These are phyloP conservation scores for Verruconis gallopava DNA, from an alignment of 2,329 filamentous ascomycete genomes.

Conservation along the genomic window DNA sequence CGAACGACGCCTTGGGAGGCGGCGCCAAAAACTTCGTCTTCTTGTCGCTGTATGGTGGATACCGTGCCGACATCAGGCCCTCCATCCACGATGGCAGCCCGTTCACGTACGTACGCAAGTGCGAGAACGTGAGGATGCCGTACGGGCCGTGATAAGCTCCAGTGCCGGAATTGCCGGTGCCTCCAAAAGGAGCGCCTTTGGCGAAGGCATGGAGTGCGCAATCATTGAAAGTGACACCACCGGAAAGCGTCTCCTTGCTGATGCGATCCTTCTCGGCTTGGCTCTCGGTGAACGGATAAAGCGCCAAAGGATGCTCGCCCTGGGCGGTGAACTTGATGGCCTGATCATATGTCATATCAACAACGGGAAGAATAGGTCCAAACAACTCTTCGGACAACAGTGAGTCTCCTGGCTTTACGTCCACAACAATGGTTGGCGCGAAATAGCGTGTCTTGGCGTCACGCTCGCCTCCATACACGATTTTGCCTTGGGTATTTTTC, in stretches of 20 bases:
- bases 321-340: slow-evolving; percentile 18
- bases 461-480: slow-evolving; percentile 23
- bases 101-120: slow-evolving; percentile 18
- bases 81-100: not conserved
- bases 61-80: slow-evolving; percentile 10
- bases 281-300: slow-evolving; percentile 30
- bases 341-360: slow-evolving; percentile 21
- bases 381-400: slow-evolving; percentile 35
- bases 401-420: slow-evolving; percentile 23
- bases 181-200: slow-evolving; percentile 35
- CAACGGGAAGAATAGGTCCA: slow-evolving; percentile 30
- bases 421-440: slow-evolving; percentile 27
- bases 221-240: slow-evolving; percentile 41
- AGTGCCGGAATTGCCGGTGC: slow-evolving; percentile 36
- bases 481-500: slow-evolving; percentile 23
- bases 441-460: slow-evolving; percentile 21
- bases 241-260: slow-evolving; percentile 30
- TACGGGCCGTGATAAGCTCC: slow-evolving; percentile 38
- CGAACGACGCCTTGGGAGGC: slow-evolving; percentile 7
- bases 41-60: slow-evolving; percentile 12
- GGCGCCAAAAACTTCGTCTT: slow-evolving; percentile 8
- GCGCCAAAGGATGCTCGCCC: slow-evolving; percentile 23
- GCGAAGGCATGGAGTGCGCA: slow-evolving; percentile 32
- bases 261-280: slow-evolving; percentile 25
- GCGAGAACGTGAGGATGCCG: slow-evolving; percentile 31